A percentile compares a stretch with the other conserved stretches of the same genome.
These are phyloP conservation scores for Cytospora chrysosperma DNA, from an alignment of 2,329 filamentous ascomycete genomes.

Conservation along the genomic window DNA sequence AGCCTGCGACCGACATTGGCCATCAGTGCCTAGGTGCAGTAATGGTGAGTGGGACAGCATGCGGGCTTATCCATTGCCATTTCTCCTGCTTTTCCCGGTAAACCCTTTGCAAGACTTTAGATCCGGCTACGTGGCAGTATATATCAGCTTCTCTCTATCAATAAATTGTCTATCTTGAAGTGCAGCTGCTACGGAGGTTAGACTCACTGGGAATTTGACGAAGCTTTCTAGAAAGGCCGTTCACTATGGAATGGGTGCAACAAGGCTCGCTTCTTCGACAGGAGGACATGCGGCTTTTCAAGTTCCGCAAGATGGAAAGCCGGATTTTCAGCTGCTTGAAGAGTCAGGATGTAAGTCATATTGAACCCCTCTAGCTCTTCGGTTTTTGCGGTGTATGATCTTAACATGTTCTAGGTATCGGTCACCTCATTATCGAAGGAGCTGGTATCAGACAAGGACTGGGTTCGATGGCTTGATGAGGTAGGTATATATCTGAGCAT, in stretches of 20 bases:
- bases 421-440: background rate
- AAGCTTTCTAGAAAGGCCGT: background rate
- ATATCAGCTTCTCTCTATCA: background rate
- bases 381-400: too few species aligned
- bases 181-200: background rate
- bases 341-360: background rate
- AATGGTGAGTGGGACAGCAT: too few species aligned
- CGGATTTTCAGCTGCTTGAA: background rate
- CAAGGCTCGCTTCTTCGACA: background rate
- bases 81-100: background rate
- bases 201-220: background rate
- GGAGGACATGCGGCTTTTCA: background rate
- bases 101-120: background rate
- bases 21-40: too few species aligned
- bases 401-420: background rate
- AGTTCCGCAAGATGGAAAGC: background rate
- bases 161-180: too few species aligned
- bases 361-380: background rate
- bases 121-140: background rate
- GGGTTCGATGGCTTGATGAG: background rate
- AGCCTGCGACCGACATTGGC: background rate
- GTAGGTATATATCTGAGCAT: background rate
- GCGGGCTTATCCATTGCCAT: background rate
- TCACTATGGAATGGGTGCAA: conserved; percentile 1
- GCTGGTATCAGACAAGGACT: background rate